Percentiles rank a stretch among this genome's conserved stretches.
Conservation (phyloP, 139 green algal species). For the Haematococcus lacustris region DNA sequence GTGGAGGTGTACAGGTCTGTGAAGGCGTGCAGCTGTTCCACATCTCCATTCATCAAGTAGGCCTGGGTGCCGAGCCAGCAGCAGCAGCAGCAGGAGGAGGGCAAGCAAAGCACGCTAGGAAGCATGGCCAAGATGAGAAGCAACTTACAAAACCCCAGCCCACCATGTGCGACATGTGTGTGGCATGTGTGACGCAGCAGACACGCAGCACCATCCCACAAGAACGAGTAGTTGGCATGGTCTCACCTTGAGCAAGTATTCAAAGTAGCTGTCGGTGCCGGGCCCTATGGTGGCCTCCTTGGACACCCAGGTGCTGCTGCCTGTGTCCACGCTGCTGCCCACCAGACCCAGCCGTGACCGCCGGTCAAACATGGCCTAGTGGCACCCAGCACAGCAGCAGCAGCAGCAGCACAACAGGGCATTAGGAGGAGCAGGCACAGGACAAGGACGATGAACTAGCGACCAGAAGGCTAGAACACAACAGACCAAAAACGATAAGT, state of each 20-base stretch:
- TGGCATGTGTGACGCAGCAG: neutral
- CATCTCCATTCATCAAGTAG: constrained; percentile 70
- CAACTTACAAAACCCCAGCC: neutral
- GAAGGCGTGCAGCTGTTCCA: constrained; percentile 59
- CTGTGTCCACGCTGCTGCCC: constrained; percentile 5
- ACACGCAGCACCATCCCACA: too few relatives aligned
- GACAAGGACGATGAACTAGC: too few relatives aligned
- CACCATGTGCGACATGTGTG: neutral
- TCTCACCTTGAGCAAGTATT: constrained; percentile 78
- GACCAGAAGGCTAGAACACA: too few relatives aligned
- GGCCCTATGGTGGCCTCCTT: constrained; percentile 9
- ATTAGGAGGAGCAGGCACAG: neutral
- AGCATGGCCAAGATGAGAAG: neutral
- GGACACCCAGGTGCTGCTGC: constrained; percentile 11
- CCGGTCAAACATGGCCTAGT: constrained; percentile 1
- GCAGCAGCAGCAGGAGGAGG: neutral
- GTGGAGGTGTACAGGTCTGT: constrained; percentile 41
- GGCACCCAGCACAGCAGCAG: neutral
- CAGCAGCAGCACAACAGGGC: neutral
- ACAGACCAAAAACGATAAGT: too few relatives aligned
- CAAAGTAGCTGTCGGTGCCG: constrained; percentile 72
- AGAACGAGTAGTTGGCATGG: too few relatives aligned
- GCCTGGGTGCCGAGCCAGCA: constrained; percentile 17
- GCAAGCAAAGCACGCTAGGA: neutral
- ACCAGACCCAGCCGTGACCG: constrained; percentile 4